A percentile compares a stretch with the other conserved stretches of the same genome.
phyloP scores from a whole-genome alignment of 2,329 filamentous ascomycete species.

The Septoria petroselini region DNA sequence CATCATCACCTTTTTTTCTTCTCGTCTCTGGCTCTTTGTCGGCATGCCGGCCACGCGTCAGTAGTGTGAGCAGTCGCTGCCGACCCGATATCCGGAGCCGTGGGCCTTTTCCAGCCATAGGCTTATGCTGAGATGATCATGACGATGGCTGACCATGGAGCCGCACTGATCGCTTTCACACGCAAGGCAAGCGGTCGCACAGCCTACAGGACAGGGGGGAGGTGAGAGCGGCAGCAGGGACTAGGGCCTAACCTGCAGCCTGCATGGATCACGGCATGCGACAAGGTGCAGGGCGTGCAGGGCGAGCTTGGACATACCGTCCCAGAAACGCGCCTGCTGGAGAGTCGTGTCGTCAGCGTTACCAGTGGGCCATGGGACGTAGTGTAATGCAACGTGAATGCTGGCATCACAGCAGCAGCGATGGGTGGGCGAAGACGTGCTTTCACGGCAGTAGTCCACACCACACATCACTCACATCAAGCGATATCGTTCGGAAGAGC shows the following conservation, averaged over 20 bases:
- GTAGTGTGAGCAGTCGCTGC: background rate
- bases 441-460: too few relatives aligned
- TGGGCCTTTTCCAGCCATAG: too few relatives aligned
- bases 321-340: background rate
- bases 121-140: too few relatives aligned
- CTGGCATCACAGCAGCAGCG: background rate
- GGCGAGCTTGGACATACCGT: slow-evolving; percentile 2
- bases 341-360: background rate
- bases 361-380: background rate
- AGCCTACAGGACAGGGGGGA: background rate
- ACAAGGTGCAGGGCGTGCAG: background rate
- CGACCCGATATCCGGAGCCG: too few relatives aligned
- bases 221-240: slow-evolving; percentile 2
- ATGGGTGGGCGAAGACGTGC: background rate
- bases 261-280: background rate
- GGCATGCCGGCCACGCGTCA: background rate
- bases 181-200: background rate
- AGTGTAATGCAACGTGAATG: background rate
- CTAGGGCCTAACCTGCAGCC: background rate
- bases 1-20: too few relatives aligned
- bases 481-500: too few relatives aligned
- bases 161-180: too few relatives aligned
- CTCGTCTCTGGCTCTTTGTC: slow-evolving; percentile 3
- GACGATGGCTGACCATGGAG: too few relatives aligned
- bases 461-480: too few relatives aligned